Base-by-base conservation (phyloP, 805 yeast genomes). In the Metschnikowia reukaufii region DNA sequence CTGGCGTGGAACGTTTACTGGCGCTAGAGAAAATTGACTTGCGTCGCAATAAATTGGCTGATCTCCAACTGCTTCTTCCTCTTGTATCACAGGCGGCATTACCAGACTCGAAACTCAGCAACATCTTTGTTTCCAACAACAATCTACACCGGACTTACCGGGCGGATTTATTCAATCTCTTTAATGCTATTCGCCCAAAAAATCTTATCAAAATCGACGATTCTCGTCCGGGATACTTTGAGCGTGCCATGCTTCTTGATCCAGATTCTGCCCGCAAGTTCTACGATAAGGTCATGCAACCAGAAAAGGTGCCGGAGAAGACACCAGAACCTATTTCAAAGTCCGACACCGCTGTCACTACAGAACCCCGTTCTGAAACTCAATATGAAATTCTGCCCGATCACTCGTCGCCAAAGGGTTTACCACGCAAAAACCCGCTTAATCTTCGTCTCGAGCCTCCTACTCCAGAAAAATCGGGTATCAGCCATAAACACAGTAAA, bases 171-270 rank as follows among this genome's bases (percentile, higher is more conserved):
- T 81, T 81, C 63, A 80, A 81, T 59, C 60, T 81, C 42, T 68
- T 78, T 53, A 79, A 79, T 56, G 84, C 83, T 7, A 74, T 77
- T 33, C 72, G 68, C 47, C 74, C 73, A 48, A 67, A 68, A 19
- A 78, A 78, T 51, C 57, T 58, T 6, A 57, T 81, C 48, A 77
- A 76, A 53, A 76, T 81, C 32, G 85, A 81, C 58, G 84, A 82
- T 36, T 78, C 84, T 3, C 61, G 76, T 44, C 85, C 86, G 0
- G 84, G 85, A 0, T 78, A 81, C 45, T 78, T 81, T 62, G 86
- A 81, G 62, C 71, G 78, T 17, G 76, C 84, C 27, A 58, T 80
- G 55, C 61, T 81, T 23, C 64, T 80, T 42, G 84, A 79, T 51
- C 65, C 74, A 2, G 80, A 76, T 50, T 66, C 68, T 19, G 77